These are phyloP conservation scores for Kuraishia molischiana DNA, from an alignment of 805 yeast species.

Conservation along the genomic window DNA sequence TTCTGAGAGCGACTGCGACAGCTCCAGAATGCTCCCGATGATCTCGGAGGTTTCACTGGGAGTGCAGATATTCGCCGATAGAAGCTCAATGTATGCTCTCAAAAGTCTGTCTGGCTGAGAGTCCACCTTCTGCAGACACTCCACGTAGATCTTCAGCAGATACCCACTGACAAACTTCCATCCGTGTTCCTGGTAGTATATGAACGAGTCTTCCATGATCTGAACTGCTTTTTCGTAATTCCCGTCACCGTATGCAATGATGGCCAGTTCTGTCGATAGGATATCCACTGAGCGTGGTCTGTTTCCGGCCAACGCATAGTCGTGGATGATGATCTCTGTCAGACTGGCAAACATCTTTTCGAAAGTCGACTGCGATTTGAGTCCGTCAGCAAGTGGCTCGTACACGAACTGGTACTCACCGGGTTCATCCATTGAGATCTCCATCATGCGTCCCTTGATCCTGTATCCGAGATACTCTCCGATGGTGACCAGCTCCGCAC, in stretches of 20 bases:
- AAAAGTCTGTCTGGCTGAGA: constrained; percentile 15
- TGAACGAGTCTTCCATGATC: constrained; percentile 60
- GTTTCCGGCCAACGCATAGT: constrained; percentile 35
- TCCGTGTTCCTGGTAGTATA: constrained; percentile 54
- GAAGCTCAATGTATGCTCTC: constrained; percentile 28
- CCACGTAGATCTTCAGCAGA: constrained; percentile 57
- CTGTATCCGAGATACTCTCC: constrained; percentile 19
- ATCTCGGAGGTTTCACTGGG: constrained; percentile 9
- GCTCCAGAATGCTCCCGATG: constrained; percentile 9
- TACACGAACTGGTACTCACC: constrained; percentile 7
- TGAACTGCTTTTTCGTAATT: constrained; percentile 52
- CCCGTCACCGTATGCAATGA: constrained; percentile 48
- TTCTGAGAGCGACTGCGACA: constrained; percentile 3
- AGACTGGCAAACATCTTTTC: constrained; percentile 33
- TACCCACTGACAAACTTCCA: constrained; percentile 67
- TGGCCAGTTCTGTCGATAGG: constrained; percentile 71
- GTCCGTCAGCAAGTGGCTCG: constrained; percentile 10
- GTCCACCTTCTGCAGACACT: constrained; percentile 45
- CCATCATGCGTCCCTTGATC: constrained; percentile 19
- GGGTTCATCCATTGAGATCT: constrained; percentile 5
- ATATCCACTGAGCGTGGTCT: constrained; percentile 62
- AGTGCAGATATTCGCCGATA: constrained; percentile 16
- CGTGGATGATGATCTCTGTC: constrained; percentile 47
- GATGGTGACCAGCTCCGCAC: constrained; percentile 29
- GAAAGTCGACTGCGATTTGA: constrained; percentile 25